These are phyloP conservation scores for Stellera chamaejasme DNA, from an alignment of 345 rosid species.

Conservation along the genomic window DNA sequence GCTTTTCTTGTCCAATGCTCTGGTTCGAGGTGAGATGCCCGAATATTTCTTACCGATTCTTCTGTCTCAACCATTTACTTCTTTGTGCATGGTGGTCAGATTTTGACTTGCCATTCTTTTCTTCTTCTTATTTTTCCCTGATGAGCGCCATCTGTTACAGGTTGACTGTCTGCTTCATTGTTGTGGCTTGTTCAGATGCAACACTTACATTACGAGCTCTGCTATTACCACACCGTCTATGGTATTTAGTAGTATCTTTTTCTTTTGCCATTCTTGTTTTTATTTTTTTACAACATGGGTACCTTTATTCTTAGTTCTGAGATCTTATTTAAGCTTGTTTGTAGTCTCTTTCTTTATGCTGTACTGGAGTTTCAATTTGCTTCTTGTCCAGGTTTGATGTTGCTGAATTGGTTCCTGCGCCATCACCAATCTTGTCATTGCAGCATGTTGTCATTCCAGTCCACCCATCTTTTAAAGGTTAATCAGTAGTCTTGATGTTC, in stretches of 20 bases:
- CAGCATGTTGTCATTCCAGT: conserved; percentile 56
- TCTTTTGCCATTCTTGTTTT: conserved; percentile 1
- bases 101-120: not conserved
- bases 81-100: not conserved
- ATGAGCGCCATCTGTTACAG: conserved; percentile 31
- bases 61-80: not conserved
- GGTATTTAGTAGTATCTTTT: conserved; percentile 37
- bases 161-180: conserved; percentile 71
- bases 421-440: conserved; percentile 72
- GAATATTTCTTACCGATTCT: too few species aligned
- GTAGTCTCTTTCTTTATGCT: not conserved
- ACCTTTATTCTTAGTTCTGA: not conserved
- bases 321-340: not conserved
- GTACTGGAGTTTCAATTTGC: conserved; percentile 4
- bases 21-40: conserved; percentile 58
- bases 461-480: conserved; percentile 40
- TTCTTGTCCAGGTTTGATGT: conserved; percentile 73
- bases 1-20: conserved; percentile 72
- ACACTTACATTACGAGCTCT: conserved; percentile 75
- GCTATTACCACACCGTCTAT: conserved; percentile 74
- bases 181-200: conserved; percentile 92
- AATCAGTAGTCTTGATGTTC: conserved; percentile 1
- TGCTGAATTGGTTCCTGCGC: conserved; percentile 52
- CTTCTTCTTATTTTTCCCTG: not conserved
- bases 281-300: not conserved